Evolutionary conservation across 306 rosid species (phyloP).

Genomic region (Dryas octopetala): DNA sequence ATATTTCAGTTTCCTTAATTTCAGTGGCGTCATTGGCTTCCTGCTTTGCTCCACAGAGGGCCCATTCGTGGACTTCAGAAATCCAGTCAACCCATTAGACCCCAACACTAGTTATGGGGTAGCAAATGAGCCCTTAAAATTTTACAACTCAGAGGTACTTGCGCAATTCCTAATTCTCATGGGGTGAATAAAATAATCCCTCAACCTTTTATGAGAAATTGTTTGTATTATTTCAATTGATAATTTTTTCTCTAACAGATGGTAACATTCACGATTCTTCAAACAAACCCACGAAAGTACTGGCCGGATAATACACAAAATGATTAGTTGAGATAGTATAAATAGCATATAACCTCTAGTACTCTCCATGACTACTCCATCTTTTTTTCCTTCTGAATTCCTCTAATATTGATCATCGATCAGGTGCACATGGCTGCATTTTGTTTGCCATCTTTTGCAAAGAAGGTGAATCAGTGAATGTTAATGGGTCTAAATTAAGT

Average conservation of each 20-base stretch:
- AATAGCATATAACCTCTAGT: background rate
- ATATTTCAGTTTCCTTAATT: background rate
- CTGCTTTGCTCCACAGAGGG: slow-evolving; percentile 71
- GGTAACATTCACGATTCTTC: no score
- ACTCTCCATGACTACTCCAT: background rate
- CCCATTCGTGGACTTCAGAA: slow-evolving; percentile 56
- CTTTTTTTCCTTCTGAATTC: background rate
- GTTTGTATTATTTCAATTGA: no score
- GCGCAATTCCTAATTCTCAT: background rate
- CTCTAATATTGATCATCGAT: background rate
- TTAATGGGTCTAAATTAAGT: background rate
- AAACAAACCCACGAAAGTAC: no score
- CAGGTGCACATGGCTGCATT: slow-evolving; percentile 68
- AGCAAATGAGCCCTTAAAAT: slow-evolving; percentile 53
- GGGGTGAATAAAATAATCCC: no score
- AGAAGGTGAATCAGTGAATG: slow-evolving; percentile 30
- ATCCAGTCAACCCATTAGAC: slow-evolving; percentile 50
- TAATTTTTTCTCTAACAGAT: no score
- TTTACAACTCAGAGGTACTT: slow-evolving; percentile 62
- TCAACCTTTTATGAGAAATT: no score
- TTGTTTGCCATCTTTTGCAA: slow-evolving; percentile 74
- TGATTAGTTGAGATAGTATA: no score
- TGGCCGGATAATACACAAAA: no score
- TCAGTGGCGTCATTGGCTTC: slow-evolving; percentile 78
- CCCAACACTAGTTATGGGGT: slow-evolving; percentile 36